These are phyloP conservation scores for Astrocystis sublimbata DNA, from an alignment of 495 filamentous ascomycete species.

Conservation along the genomic window DNA sequence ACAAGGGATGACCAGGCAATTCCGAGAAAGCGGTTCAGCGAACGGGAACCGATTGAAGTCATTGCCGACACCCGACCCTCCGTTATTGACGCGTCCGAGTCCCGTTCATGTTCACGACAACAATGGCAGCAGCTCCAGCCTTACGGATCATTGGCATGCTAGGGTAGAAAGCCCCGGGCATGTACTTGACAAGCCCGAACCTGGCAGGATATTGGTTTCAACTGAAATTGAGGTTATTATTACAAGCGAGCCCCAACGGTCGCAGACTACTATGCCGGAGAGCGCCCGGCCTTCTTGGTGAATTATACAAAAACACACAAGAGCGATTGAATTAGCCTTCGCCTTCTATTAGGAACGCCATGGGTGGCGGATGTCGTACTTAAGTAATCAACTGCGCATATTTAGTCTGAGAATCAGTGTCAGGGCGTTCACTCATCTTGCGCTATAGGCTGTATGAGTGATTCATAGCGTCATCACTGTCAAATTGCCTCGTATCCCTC, in stretches of 20 bases:
- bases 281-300: neutral
- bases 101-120: neutral
- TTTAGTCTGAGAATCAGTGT: too few species aligned
- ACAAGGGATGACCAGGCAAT: neutral
- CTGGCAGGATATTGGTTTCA: neutral
- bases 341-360: neutral
- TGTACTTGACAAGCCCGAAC: neutral
- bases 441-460: too few species aligned
- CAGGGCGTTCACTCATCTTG: too few species aligned
- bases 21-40: neutral
- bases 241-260: neutral
- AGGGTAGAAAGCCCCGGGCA: neutral
- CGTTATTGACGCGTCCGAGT: neutral
- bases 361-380: neutral
- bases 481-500: too few species aligned
- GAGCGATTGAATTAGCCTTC: too few species aligned
- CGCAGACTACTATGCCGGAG: neutral
- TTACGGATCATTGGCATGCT: neutral
- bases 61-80: neutral
- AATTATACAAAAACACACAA: neutral
- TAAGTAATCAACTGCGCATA: too few species aligned
- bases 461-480: too few species aligned
- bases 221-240: neutral
- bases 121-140: neutral
- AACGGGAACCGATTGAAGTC: neutral